These are phyloP conservation scores for Babesia caballi DNA, from an alignment of 169 alveolate species.

Conservation along the genomic window DNA sequence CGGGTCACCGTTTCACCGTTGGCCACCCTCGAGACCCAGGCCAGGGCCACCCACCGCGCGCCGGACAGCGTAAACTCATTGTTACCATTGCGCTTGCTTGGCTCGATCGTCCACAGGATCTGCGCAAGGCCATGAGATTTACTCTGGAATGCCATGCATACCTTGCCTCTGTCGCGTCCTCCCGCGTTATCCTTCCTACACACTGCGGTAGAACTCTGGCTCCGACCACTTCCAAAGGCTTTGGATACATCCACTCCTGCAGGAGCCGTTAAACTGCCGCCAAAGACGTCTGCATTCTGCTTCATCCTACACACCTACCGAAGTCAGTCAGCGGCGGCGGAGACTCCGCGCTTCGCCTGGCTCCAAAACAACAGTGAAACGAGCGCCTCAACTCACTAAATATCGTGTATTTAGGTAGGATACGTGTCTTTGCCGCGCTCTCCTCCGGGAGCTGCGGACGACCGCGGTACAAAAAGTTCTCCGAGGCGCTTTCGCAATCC, in stretches of 20 bases:
- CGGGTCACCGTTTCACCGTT: conserved; percentile 51
- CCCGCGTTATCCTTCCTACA: background rate
- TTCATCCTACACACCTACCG: conserved; percentile 13
- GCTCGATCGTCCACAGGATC: conserved; percentile 52
- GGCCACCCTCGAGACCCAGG: conserved; percentile 49
- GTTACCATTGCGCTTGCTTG: conserved; percentile 1
- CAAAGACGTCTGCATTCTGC: background rate
- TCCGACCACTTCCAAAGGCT: conserved; percentile 19
- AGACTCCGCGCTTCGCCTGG: background rate
- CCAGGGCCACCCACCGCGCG: conserved; percentile 53
- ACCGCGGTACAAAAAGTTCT: conserved; percentile 45
- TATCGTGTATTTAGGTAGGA: background rate
- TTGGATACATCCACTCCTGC: conserved; percentile 35
- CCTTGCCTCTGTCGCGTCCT: conserved; percentile 3
- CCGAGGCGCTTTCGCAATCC: conserved; percentile 64
- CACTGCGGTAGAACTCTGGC: background rate
- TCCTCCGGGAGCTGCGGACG: background rate
- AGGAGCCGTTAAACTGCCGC: background rate
- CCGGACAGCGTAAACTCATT: background rate
- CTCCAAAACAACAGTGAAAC: conserved; percentile 52
- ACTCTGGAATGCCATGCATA: background rate
- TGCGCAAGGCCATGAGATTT: background rate
- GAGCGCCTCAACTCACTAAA: conserved; percentile 7
- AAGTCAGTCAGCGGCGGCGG: conserved; percentile 6
- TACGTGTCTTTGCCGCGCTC: background rate